Conservation (phyloP, 1,284 basidiomycete species). For the Rhizoctonia solani region DNA sequence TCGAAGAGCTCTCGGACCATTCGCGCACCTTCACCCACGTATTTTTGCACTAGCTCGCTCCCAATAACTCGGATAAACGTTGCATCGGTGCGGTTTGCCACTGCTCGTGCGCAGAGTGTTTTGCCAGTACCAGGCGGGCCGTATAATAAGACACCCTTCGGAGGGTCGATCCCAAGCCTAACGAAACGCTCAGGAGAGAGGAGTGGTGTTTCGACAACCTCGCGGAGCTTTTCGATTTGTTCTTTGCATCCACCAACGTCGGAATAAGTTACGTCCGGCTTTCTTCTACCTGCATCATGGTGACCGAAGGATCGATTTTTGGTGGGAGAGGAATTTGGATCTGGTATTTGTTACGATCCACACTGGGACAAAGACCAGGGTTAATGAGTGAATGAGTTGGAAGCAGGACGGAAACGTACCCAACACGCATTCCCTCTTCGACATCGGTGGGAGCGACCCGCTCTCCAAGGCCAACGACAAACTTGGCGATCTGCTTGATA, state of each 20-base stretch:
- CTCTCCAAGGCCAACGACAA: constrained; percentile 96
- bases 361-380: constrained; percentile 50
- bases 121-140: constrained; percentile 99
- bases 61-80: constrained; percentile 99
- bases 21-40: constrained; percentile 97
- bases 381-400: neutral
- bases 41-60: constrained; percentile 98
- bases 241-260: constrained; percentile 99
- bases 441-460: constrained; percentile 97
- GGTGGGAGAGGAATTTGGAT: constrained; percentile 99
- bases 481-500: constrained; percentile 99
- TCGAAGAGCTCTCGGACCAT: constrained; percentile 99
- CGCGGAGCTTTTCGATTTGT: constrained; percentile 98
- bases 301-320: constrained; percentile 98
- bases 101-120: constrained; percentile 96
- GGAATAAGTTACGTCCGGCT: constrained; percentile 97
- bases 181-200: constrained; percentile 96
- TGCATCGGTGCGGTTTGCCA: constrained; percentile 98
- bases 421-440: constrained; percentile 99
- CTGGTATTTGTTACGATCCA: constrained; percentile 95
- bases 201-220: constrained; percentile 98
- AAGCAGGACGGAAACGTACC: constrained; percentile 58
- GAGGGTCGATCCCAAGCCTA: constrained; percentile 97
- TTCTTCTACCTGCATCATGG: constrained; percentile 99
- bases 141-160: constrained; percentile 96